These are phyloP conservation scores for Suillus discolor DNA, from an alignment of 768 basidiomycete species.

Conservation along the genomic window DNA sequence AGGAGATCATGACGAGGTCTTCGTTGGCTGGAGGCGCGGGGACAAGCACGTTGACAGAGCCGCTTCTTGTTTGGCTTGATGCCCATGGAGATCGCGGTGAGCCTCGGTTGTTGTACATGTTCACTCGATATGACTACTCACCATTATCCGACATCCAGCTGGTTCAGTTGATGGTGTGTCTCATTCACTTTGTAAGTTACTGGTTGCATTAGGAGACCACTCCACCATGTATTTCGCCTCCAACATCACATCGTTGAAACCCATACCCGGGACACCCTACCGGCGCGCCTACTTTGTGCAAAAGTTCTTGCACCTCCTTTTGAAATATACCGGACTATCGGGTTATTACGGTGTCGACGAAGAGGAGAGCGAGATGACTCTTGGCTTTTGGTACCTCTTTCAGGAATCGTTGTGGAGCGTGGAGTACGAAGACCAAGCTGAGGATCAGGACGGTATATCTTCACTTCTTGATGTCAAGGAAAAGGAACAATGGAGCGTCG, in stretches of 20 bases:
- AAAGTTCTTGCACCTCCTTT: conserved; percentile 66
- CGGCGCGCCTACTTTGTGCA: conserved; percentile 61
- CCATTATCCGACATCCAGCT: conserved; percentile 14
- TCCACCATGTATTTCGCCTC: conserved; percentile 76
- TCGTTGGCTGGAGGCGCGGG: conserved; percentile 72
- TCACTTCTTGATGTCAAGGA: conserved; percentile 26
- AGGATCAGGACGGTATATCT: conserved; percentile 24
- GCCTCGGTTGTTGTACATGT: conserved; percentile 42
- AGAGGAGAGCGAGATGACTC: conserved; percentile 84
- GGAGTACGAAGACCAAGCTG: conserved; percentile 50
- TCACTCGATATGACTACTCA: conserved; percentile 36
- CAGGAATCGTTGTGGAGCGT: conserved; percentile 84
- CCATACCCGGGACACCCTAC: conserved; percentile 37
- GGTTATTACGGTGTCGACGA: conserved; percentile 85
- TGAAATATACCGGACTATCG: conserved; percentile 74
- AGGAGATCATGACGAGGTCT: conserved; percentile 79
- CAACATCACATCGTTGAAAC: conserved; percentile 55
- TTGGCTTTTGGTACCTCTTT: conserved; percentile 89
- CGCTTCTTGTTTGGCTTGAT: conserved; percentile 80
- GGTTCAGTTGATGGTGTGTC: conserved; percentile 52
- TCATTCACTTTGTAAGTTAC: conserved; percentile 77
- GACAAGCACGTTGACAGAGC: conserved; percentile 75
- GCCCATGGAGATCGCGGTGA: conserved; percentile 43
- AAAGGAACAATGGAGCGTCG: conserved; percentile 50
- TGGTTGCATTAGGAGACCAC: conserved; percentile 84